Base-by-base conservation (phyloP, 257 asterid genomes). In the Ballota nigra region DNA sequence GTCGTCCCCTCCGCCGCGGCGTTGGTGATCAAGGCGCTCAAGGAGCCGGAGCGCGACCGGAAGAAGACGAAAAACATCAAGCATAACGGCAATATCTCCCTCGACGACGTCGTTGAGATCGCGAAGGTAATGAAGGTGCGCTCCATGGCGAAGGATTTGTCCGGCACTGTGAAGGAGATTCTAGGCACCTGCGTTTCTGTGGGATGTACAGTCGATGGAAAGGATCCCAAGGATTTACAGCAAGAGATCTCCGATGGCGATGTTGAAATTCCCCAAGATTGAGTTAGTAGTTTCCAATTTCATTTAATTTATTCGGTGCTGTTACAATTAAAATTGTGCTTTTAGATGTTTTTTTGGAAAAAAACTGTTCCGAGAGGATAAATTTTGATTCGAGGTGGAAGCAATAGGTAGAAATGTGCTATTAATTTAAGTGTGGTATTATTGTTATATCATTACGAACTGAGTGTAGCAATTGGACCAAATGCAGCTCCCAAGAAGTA, bases 1-100 rank as follows among this genome's bases (percentile, higher is more conserved):
- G 91, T 89, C 9, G 96, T 89, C 2, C 93, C 94, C 8, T 89
- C 91, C 8, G 91, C 94, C 18, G 90, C 87, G 0, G 92, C 94
- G 2, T 77, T 89, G 1, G 94, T 89, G 6, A 89, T 89, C 80
- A 87, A 89, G 80, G 91, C 96, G 10, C 83, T 87, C 10, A 89
- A 89, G 80, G 91, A 89, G 82, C 92, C 92, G 2, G 92, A 89
- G 61, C 80, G 91, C 0, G 96, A 89, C 67, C 59, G 96, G 1
- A 89, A 89, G 78, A 89, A 89, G 83, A 76, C 82, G 0, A 86
- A 89, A 78, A 89, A 89, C 24, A 89, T 86, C 56, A 89, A 85
- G 67, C 96, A 89, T 28, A 82, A 72, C 5, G 93, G 93, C 0
- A 88, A 86, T 16, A 88, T 88, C 4, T 78, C 91, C 6, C 80